Evolutionary conservation across 2,329 filamentous ascomycete species (phyloP).

Genomic region (Penicillium sp.): DNA sequence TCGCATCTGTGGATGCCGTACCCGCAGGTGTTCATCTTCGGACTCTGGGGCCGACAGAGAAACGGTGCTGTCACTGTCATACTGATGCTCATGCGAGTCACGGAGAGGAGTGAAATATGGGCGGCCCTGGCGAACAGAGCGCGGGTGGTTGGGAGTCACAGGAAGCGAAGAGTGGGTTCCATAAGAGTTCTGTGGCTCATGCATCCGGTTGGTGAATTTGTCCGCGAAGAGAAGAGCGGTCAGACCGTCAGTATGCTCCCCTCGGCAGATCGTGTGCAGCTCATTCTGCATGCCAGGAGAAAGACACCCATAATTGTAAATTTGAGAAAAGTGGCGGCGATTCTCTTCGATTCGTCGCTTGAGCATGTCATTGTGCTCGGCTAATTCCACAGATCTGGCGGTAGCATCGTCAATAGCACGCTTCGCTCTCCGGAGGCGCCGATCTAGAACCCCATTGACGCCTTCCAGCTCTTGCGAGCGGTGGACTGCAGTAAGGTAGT

Average conservation of each 20-base stretch:
- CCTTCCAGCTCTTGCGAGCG: conserved; percentile 65
- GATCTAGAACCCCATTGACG: conserved; percentile 62
- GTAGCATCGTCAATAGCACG: conserved; percentile 75
- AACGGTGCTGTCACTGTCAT: conserved; percentile 82
- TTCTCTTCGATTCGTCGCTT: conserved; percentile 85
- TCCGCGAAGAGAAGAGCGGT: conserved; percentile 41
- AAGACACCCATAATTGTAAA: conserved; percentile 71
- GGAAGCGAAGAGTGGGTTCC: conserved; percentile 65
- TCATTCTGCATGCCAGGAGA: conserved; percentile 58
- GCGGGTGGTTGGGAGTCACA: conserved; percentile 64
- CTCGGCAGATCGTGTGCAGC: conserved; percentile 41
- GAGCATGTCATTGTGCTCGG: conserved; percentile 73
- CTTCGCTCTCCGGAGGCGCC: conserved; percentile 69
- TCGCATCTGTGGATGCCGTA: conserved; percentile 15
- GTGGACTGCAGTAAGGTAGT: conserved; percentile 60
- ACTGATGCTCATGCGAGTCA: conserved; percentile 50
- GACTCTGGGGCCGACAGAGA: conserved; percentile 60
- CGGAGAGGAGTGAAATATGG: conserved; percentile 59
- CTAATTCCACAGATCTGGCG: conserved; percentile 66
- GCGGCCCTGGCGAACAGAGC: conserved; percentile 49
- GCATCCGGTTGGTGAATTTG: conserved; percentile 38
- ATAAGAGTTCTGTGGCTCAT: conserved; percentile 18
- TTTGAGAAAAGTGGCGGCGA: conserved; percentile 75
- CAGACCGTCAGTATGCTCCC: conserved; percentile 39
- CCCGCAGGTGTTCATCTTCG: conserved; percentile 51